Conservation (phyloP, 441 rosid genomes). For the Erysimum pusillum region DNA sequence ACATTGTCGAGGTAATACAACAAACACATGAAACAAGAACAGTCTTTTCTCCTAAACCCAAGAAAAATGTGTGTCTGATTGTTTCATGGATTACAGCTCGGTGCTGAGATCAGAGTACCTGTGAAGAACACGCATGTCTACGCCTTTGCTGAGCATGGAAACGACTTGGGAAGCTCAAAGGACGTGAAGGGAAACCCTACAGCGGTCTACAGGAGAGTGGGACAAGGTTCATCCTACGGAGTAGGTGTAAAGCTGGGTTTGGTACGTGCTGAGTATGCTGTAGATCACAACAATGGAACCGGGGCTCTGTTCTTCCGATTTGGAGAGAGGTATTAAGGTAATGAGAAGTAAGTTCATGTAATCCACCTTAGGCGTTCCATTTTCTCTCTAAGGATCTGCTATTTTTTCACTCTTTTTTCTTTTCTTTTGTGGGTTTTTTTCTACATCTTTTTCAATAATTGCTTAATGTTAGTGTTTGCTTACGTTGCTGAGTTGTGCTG, state of each 20-base stretch:
- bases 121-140: slow-evolving; percentile 85
- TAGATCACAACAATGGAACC: slow-evolving; percentile 87
- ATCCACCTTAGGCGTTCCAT: slow-evolving; percentile 22
- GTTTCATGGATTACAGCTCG: slow-evolving; percentile 59
- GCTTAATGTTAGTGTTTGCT: slow-evolving; percentile 33
- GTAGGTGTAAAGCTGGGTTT: slow-evolving; percentile 86
- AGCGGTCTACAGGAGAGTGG: slow-evolving; percentile 90
- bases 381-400: slow-evolving; percentile 24
- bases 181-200: slow-evolving; percentile 98
- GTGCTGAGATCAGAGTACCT: slow-evolving; percentile 91
- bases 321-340: slow-evolving; percentile 83
- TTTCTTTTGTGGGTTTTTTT: not conserved
- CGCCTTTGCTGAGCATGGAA: slow-evolving; percentile 96
- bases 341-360: slow-evolving; percentile 26
- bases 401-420: not conserved
- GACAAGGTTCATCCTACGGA: slow-evolving; percentile 90
- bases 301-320: slow-evolving; percentile 91
- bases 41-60: not conserved
- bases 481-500: slow-evolving; percentile 39
- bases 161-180: slow-evolving; percentile 92
- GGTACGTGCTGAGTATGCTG: slow-evolving; percentile 94
- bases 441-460: slow-evolving; percentile 26
- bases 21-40: slow-evolving; percentile 1
- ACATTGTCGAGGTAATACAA: slow-evolving; percentile 83
- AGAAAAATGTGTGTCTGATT: slow-evolving; percentile 26